Evolutionary conservation across 2,329 filamentous ascomycete genomes (phyloP), one percentile per base, ranked within the genome.

Genomic region (Ascochyta pisi): DNA sequence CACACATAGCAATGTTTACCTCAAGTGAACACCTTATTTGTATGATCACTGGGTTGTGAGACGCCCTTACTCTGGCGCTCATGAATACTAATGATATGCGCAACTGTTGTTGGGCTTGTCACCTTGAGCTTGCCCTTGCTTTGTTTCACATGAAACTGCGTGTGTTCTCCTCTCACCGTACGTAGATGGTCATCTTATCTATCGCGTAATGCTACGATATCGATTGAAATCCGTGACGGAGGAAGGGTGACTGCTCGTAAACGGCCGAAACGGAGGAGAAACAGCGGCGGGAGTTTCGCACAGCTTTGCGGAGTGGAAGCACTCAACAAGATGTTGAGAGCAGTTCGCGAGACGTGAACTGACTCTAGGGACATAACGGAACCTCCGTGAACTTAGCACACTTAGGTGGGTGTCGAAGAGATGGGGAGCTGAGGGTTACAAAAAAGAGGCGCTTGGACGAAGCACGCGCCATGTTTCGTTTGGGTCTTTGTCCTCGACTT

Each of bases 381-480:
- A 10, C 12, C 7, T 6, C 3, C 10, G 16, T 24, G 6, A n/a
- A 22, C 12, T 19, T 15, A 24, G 37, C 8, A 3, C 19, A 6
- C 3, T 1, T 27, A 13, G 10, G 24, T 37, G 6, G 16, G 34
- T 46, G 29, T 24, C 22, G 26, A 23, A 19, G 19, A 37, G n/a
- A 29, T n/a, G 38, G 27, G 13, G 22, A 22, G 40, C 33, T 31
- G 33, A 37, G 15, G 7, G 26, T 3, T 23, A 6, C 19, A 27
- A 26, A 23, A 31, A 29, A 29, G 27, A 24, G 15, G 38, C 22
- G 40, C 33, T 31, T 27, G 16, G 26, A 27, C 39, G 24, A 6
- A 55, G 53, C 53, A 56, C 53, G 42, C 41, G 35, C 46, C 53
- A 47, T 16, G 47, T 51, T 13, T 19, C 19, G 19, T 19, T 43